phyloP scores from a whole-genome alignment of 371 early-diverging fungal genomes.

The Lichtheimia ornata region DNA sequence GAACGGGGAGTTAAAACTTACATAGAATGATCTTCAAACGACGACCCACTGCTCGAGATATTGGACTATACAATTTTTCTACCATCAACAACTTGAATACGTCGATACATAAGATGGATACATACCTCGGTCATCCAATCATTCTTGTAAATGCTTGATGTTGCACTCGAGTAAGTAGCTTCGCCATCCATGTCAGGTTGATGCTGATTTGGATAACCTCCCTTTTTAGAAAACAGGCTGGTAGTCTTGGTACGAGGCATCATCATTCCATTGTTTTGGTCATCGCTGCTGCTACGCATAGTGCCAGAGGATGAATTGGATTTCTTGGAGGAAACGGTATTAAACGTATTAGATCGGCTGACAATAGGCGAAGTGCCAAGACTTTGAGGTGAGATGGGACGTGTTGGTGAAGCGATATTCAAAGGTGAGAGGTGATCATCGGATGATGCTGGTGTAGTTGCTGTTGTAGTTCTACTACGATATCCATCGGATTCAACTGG shows the following conservation, averaged over 20 bases:
- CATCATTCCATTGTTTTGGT: conserved; percentile 1
- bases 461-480: background rate
- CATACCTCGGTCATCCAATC: conserved; percentile 13
- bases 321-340: conserved; percentile 39
- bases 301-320: conserved; percentile 22
- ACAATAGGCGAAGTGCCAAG: conserved; percentile 25
- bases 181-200: conserved; percentile 3
- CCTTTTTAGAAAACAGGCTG: conserved; percentile 7
- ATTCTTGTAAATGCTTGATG: background rate
- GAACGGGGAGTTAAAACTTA: conserved; percentile 5
- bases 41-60: conserved; percentile 7
- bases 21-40: background rate
- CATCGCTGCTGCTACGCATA: conserved; percentile 17
- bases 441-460: background rate
- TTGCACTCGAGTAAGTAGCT: conserved; percentile 7
- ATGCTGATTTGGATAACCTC: conserved; percentile 11
- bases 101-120: background rate
- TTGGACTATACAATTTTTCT: conserved; percentile 4
- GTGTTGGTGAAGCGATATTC: background rate
- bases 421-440: background rate
- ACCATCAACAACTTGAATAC: no score
- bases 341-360: conserved; percentile 47
- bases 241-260: background rate
- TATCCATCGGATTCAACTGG: conserved; percentile 16
- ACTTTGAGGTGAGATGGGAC: conserved; percentile 44